phyloP scores from a whole-genome alignment of 208 protist species.

The Entamoeba dispar region DNA sequence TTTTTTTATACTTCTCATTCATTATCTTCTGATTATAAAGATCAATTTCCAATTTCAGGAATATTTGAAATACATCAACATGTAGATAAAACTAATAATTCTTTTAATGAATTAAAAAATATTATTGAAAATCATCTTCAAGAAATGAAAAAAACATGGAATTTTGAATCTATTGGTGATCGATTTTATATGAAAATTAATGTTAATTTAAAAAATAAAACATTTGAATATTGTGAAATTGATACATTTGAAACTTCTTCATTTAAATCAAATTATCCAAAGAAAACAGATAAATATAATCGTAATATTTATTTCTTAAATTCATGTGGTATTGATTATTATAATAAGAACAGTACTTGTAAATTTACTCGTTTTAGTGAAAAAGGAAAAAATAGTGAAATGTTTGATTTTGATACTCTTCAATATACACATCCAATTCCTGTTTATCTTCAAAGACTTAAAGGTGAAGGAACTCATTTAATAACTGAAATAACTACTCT shows the following conservation, averaged over 20 bases:
- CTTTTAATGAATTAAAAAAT: background rate
- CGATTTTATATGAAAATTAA: background rate
- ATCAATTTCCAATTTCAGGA: background rate
- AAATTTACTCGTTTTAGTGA: background rate
- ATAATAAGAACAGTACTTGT: background rate
- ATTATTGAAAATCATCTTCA: background rate
- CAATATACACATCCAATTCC: background rate
- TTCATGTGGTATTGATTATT: background rate
- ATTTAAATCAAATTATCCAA: background rate
- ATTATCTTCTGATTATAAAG: background rate
- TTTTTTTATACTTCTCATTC: background rate
- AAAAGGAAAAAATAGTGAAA: background rate
- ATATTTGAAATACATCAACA: background rate
- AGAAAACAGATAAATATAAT: background rate
- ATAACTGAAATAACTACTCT: background rate
- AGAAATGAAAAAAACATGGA: background rate
- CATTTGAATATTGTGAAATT: background rate
- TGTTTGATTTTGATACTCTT: background rate
- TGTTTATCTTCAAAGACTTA: background rate
- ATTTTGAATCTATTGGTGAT: background rate
- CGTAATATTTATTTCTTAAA: background rate
- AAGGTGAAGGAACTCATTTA: background rate
- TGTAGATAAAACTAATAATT: background rate
- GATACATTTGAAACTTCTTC: background rate
- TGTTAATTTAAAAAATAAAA: background rate